A percentile compares a stretch with the other conserved stretches of the same genome.
Evolutionary conservation across 2,329 filamentous ascomycete species (phyloP).

Genomic region (Ilyonectria robusta): DNA sequence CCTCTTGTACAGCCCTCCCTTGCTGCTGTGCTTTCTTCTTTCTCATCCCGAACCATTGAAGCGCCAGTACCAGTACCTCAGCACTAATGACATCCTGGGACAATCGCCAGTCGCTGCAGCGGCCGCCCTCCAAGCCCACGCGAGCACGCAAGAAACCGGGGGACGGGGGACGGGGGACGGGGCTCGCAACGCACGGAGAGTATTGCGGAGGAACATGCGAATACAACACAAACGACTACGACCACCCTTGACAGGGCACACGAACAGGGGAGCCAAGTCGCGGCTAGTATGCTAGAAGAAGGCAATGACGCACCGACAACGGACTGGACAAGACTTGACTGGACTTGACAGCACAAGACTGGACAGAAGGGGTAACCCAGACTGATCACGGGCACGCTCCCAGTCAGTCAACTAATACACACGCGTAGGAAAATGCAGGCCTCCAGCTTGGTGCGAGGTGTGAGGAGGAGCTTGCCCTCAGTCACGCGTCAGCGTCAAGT

Average conservation of each 20-base stretch:
- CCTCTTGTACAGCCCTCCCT: not conserved
- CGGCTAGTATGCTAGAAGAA: not conserved
- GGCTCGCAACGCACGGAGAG: constrained; percentile 26
- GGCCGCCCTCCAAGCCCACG: constrained; percentile 38
- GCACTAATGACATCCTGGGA: constrained; percentile 6
- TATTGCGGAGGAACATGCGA: constrained; percentile 28
- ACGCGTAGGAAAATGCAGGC: constrained; percentile 15
- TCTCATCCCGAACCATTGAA: not conserved
- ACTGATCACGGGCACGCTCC: constrained; percentile 17
- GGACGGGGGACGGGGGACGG: constrained; percentile 36
- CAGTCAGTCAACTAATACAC: constrained; percentile 1
- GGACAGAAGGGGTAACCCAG: constrained; percentile 5
- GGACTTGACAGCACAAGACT: no score
- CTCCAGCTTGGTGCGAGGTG: not conserved
- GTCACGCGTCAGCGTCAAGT: constrained; percentile 26
- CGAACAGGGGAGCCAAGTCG: constrained; percentile 20
- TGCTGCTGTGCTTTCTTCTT: not conserved
- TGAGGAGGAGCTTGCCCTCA: constrained; percentile 9
- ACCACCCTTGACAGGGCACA: constrained; percentile 2
- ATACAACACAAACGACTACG: not conserved
- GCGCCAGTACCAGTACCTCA: not conserved
- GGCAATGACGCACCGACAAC: constrained; percentile 22
- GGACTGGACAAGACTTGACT: no score
- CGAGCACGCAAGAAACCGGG: constrained; percentile 42
- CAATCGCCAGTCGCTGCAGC: constrained; percentile 35